Conservation (phyloP, 805 yeast genomes). For the Wickerhamiella sorbophila region DNA sequence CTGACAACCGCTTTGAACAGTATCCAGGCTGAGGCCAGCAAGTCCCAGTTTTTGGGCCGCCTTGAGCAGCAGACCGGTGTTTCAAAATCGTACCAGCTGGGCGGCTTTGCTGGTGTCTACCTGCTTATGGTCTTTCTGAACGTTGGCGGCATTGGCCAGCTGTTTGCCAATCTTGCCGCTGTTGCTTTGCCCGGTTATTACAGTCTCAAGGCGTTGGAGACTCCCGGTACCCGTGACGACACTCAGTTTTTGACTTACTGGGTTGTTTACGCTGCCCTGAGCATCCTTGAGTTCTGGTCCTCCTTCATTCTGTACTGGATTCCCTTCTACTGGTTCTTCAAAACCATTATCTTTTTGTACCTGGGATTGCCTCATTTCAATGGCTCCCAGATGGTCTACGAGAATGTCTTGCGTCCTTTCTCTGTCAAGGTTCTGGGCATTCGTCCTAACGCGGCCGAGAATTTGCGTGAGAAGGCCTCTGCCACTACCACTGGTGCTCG, state of each 20-base stretch:
- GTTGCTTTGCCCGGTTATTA: constrained; percentile 81
- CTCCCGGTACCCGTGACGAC: constrained; percentile 58
- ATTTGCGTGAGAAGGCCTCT: constrained; percentile 21
- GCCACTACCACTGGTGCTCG: constrained; percentile 5
- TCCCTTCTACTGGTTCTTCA: constrained; percentile 92
- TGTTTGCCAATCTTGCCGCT: constrained; percentile 84
- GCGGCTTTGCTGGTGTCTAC: constrained; percentile 52
- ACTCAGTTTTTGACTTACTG: constrained; percentile 84
- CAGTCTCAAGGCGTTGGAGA: constrained; percentile 72
- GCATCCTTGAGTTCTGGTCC: constrained; percentile 92
- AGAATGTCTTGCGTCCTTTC: constrained; percentile 51
- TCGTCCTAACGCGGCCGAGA: constrained; percentile 14
- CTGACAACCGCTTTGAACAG: constrained; percentile 1
- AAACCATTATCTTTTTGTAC: constrained; percentile 75
- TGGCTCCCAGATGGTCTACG: constrained; percentile 70
- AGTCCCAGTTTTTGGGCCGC: constrained; percentile 21
- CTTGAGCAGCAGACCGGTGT: constrained; percentile 25
- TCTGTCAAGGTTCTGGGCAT: constrained; percentile 23
- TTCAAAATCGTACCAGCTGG: constrained; percentile 77
- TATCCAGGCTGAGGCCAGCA: constrained; percentile 22
- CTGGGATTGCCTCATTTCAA: constrained; percentile 77
- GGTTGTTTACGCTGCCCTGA: constrained; percentile 93
- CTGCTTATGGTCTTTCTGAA: constrained; percentile 71
- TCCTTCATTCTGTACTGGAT: constrained; percentile 84
- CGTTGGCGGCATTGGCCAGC: constrained; percentile 89